These are phyloP conservation scores for Blastobotrys muscicola DNA, from an alignment of 805 yeast species.

Conservation along the genomic window DNA sequence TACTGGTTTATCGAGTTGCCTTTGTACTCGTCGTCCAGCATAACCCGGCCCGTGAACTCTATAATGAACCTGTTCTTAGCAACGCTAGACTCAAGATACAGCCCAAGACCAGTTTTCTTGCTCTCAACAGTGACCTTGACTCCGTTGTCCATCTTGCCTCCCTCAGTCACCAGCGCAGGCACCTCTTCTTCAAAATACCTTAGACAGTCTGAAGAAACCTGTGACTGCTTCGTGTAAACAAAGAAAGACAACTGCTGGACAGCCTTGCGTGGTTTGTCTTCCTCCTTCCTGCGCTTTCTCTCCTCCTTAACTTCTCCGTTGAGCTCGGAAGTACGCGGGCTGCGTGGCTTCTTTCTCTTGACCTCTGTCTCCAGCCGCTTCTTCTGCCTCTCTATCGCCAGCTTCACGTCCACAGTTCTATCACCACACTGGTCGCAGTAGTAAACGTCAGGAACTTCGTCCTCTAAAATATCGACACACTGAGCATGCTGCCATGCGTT, in stretches of 20 bases:
- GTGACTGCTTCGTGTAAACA: slow-evolving; percentile 31
- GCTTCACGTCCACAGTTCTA: slow-evolving; percentile 35
- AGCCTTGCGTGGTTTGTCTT: too few species aligned
- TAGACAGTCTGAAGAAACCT: slow-evolving; percentile 65
- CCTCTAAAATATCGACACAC: slow-evolving; percentile 72
- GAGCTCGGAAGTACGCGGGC: too few species aligned
- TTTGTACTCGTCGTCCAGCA: slow-evolving; percentile 53
- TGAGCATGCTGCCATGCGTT: slow-evolving; percentile 90
- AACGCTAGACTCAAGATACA: slow-evolving; percentile 37
- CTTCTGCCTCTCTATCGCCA: slow-evolving; percentile 35
- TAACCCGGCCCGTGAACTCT: slow-evolving; percentile 68
- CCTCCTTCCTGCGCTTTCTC: too few species aligned
- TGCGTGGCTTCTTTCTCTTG: too few species aligned
- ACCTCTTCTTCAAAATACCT: slow-evolving; percentile 50
- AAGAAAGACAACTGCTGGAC: too few species aligned
- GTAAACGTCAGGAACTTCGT: slow-evolving; percentile 75
- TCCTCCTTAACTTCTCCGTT: too few species aligned
- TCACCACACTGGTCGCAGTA: slow-evolving; percentile 67
- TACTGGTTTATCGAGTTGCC: slow-evolving; percentile 68
- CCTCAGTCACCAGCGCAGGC: slow-evolving; percentile 33
- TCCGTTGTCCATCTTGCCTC: slow-evolving; percentile 23
- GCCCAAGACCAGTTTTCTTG: slow-evolving; percentile 33
- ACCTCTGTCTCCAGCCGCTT: slow-evolving; percentile 1
- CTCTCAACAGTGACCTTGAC: not conserved
- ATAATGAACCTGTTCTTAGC: slow-evolving; percentile 42